A percentile compares a stretch with the other conserved stretches of the same genome.
These are phyloP conservation scores for Paraphoma chrysanthemicola DNA, from an alignment of 2,329 filamentous ascomycete species.

Conservation along the genomic window DNA sequence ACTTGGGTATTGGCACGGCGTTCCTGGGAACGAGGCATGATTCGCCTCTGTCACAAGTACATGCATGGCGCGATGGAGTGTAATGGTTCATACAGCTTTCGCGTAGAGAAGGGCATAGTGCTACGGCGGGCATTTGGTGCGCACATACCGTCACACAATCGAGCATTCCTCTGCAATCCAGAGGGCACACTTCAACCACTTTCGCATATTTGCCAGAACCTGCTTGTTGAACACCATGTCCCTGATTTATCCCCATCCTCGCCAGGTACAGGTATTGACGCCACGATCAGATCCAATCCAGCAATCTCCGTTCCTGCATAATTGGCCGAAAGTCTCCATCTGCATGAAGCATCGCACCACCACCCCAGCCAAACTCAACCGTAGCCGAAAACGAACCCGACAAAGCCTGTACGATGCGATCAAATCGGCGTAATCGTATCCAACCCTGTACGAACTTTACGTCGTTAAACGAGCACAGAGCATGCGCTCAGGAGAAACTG, in stretches of 20 bases:
- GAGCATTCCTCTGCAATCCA: not conserved
- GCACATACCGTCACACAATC: not conserved
- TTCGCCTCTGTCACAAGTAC: conserved; percentile 1
- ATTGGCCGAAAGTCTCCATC: not conserved
- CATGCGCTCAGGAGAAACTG: too few species aligned
- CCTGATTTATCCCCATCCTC: not conserved
- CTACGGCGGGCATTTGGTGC: not conserved
- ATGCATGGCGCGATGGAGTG: conserved; percentile 3
- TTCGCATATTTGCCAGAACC: not conserved
- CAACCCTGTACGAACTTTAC: too few species aligned
- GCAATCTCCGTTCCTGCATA: not conserved
- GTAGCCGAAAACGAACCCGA: not conserved
- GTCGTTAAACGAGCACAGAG: too few species aligned
- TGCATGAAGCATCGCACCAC: not conserved
- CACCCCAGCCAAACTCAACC: not conserved
- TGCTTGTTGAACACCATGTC: not conserved
- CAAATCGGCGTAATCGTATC: too few species aligned
- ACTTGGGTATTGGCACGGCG: conserved; percentile 4
- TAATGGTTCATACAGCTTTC: not conserved
- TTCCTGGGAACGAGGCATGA: conserved; percentile 1
- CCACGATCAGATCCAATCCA: not conserved
- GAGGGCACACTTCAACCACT: not conserved
- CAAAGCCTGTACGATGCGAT: not conserved
- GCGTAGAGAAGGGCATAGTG: not conserved
- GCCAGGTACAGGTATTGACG: not conserved